Base-by-base conservation (phyloP, 352 stramenopile genomes). In the Blastocystis sp. region DNA sequence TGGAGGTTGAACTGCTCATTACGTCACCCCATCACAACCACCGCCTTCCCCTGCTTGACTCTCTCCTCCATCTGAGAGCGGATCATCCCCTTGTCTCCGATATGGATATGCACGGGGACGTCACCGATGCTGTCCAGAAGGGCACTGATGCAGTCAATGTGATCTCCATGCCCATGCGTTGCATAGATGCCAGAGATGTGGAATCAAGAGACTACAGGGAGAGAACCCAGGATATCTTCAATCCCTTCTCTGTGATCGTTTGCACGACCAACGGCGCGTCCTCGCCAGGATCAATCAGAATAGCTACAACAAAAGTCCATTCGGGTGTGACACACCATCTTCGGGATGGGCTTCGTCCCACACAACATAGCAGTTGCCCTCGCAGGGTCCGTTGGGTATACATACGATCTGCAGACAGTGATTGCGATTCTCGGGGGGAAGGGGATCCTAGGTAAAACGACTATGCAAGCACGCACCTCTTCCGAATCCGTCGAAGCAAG, bases 231-330 rank as follows among this genome's bases (percentile, higher is more conserved):
- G 62, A 69, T 69, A 69, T 69, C 17, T 11, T 69, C 34, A 69
- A 69, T n/a, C 62, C 62, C 34, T 24, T 69, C 34, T 69, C 21
- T 42, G 21, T 7, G 34, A 69, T 69, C 34, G 21, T 24, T 7
- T 69, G 10, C 7, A n/a, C 7, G 10, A 69, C 34, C 34, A 38
- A 38, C 21, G n/a, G 9, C 34, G 10, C 62, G 9, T 69, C 62
- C 34, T 69, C 62, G 21, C 62, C 62, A n/a, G 62, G 62, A 21
- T 69, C 62, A 21, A 69, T 69, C 7, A 69, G n/a, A 69, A 69
- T 69, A 17, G 62, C 62, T 69, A 69, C 34, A 28, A 69, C 34
- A 7, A 69, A 38, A 28, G 21, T 17, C 7, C 21, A 63, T 63
- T 69, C 10, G 21, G 9, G n/a, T 24, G 34, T n/a, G n/a, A 17